Evolutionary conservation across 139 green algal genomes (phyloP).

Genomic region (Closterium sp.): DNA sequence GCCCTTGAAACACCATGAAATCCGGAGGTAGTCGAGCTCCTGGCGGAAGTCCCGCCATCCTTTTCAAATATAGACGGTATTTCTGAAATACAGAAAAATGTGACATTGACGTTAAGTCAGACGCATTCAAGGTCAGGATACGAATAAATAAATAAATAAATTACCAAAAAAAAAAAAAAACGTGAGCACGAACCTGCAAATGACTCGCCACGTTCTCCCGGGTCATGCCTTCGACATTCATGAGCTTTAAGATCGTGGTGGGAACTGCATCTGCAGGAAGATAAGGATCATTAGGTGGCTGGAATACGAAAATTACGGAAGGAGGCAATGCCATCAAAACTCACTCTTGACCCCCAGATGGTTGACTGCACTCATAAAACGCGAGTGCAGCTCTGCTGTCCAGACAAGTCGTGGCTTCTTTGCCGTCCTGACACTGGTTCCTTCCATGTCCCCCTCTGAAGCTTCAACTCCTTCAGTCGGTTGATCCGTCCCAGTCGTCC

Average conservation of each 20-base stretch:
- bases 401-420: constrained; percentile 65
- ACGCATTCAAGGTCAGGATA: not conserved
- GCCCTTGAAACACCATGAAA: not conserved
- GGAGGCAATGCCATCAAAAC: constrained; percentile 20
- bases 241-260: constrained; percentile 90
- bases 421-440: not conserved
- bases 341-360: constrained; percentile 89
- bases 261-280: constrained; percentile 68
- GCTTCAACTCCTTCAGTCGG: not conserved
- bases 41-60: constrained; percentile 42
- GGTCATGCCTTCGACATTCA: constrained; percentile 89
- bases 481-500: not conserved
- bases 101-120: not conserved
- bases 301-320: not conserved
- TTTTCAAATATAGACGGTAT: constrained; percentile 80
- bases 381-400: constrained; percentile 66
- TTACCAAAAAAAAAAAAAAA: too few relatives aligned
- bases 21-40: constrained; percentile 29
- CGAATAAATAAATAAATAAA: too few relatives aligned
- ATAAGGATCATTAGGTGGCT: not conserved
- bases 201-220: constrained; percentile 77
- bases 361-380: constrained; percentile 94
- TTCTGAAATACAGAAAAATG: constrained; percentile 81
- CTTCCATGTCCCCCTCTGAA: not conserved
- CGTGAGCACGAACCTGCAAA: constrained; percentile 15